Percentiles rank a stretch among this genome's conserved stretches.
Conservation (phyloP, 1,284 basidiomycete genomes). For the Ceratobasidium sp. region DNA sequence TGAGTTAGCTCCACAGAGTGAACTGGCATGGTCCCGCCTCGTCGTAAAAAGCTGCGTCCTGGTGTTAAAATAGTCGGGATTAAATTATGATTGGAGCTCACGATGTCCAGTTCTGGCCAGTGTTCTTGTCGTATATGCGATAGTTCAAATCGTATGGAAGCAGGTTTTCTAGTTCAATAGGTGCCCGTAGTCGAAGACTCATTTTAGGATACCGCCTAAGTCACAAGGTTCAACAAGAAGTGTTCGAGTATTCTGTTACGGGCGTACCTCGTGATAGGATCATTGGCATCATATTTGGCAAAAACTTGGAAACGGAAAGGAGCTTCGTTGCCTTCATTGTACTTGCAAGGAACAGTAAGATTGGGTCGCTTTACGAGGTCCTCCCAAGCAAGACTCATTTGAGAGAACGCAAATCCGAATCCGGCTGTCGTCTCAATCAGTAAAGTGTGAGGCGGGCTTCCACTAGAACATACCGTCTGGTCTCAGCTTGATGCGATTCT, state of each 20-base stretch:
- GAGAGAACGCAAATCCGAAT: constrained; percentile 94
- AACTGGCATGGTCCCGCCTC: constrained; percentile 95
- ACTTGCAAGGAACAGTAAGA: constrained; percentile 86
- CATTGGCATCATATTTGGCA: constrained; percentile 79
- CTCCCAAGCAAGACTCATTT: constrained; percentile 85
- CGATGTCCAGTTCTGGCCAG: constrained; percentile 78
- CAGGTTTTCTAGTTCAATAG: constrained; percentile 95
- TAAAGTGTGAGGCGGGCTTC: too few species aligned
- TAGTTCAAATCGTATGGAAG: constrained; percentile 96
- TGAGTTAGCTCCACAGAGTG: constrained; percentile 97
- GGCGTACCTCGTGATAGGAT: constrained; percentile 65
- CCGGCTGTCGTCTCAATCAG: constrained; percentile 65
- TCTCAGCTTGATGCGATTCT: constrained; percentile 84
- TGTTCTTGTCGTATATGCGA: constrained; percentile 95
- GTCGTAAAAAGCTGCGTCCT: constrained; percentile 84
- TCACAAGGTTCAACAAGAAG: too few species aligned
- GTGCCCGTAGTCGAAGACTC: constrained; percentile 88
- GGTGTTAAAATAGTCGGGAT: constrained; percentile 49
- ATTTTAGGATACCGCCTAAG: constrained; percentile 84
- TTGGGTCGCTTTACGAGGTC: constrained; percentile 82
- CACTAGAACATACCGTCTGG: constrained; percentile 92
- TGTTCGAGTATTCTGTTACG: too few species aligned
- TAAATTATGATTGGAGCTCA: neutral
- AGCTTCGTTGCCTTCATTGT: constrained; percentile 81
- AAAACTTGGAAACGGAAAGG: constrained; percentile 96